Evolutionary conservation across 2,329 filamentous ascomycete genomes (phyloP).

Genomic region (Pestalotiopsis sp.): DNA sequence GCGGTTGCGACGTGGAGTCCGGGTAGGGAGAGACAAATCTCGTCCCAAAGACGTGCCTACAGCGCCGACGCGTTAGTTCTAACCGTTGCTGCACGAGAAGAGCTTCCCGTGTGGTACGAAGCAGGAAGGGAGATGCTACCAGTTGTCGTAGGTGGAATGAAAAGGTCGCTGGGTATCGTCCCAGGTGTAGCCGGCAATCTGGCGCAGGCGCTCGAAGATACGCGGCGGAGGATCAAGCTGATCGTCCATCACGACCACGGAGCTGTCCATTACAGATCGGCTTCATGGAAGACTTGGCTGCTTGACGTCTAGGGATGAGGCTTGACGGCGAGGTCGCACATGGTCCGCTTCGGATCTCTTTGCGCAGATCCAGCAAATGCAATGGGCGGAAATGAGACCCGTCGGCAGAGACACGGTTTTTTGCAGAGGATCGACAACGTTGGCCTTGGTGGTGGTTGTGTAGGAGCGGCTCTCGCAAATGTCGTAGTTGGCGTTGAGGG

Average conservation of each 20-base stretch:
- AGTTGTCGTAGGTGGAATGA: constrained; percentile 83
- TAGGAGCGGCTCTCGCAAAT: not conserved
- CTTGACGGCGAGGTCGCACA: not conserved
- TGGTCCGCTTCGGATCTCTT: not conserved
- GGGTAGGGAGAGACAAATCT: constrained; percentile 54
- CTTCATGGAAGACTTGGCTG: constrained; percentile 5
- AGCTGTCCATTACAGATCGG: constrained; percentile 40
- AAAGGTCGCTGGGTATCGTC: constrained; percentile 61
- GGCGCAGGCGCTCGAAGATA: constrained; percentile 71
- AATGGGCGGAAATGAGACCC: not conserved
- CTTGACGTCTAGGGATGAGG: not conserved
- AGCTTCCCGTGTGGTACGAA: not conserved
- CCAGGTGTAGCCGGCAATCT: constrained; percentile 76
- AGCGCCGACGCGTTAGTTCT: constrained; percentile 20
- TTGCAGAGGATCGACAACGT: not conserved
- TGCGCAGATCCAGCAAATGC: not conserved
- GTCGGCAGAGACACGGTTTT: not conserved
- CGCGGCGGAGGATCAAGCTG: constrained; percentile 64
- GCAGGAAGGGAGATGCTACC: constrained; percentile 46
- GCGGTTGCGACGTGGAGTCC: constrained; percentile 46
- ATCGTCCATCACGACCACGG: constrained; percentile 51
- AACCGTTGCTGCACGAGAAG: not conserved
- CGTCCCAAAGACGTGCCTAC: constrained; percentile 66
- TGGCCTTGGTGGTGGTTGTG: not conserved
- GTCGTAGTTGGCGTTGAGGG: not conserved